Conservation (phyloP, 2,329 filamentous ascomycete species). For the Ophiostoma sp. region DNA sequence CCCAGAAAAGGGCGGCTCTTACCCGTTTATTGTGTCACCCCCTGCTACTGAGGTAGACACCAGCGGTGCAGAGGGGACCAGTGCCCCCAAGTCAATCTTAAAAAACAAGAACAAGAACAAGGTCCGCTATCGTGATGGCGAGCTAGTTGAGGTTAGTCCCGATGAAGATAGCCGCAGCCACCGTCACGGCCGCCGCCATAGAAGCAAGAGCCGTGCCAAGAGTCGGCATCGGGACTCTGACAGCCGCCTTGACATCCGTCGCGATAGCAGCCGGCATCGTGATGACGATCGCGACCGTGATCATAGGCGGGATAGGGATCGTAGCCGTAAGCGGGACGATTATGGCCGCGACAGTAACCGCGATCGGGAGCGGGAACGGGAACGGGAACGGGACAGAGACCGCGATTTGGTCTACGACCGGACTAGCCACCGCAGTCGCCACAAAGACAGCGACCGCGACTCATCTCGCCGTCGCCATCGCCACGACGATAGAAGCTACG, state of each 20-base stretch:
- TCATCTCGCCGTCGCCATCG: slow-evolving; percentile 11
- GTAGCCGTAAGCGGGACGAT: slow-evolving; percentile 20
- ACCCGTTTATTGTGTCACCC: slow-evolving; percentile 39
- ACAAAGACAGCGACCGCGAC: slow-evolving; percentile 15
- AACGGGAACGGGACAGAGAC: slow-evolving; percentile 29
- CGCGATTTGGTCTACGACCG: slow-evolving; percentile 26
- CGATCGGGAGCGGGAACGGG: slow-evolving; percentile 20
- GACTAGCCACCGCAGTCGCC: slow-evolving; percentile 23
- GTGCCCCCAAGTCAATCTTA: slow-evolving; percentile 52
- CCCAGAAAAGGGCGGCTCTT: slow-evolving; percentile 29
- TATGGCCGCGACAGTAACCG: slow-evolving; percentile 32
- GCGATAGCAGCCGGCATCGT: slow-evolving; percentile 28
- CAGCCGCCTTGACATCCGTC: slow-evolving; percentile 29
- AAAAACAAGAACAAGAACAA: slow-evolving; percentile 57
- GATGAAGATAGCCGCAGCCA: slow-evolving; percentile 27
- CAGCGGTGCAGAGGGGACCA: slow-evolving; percentile 34
- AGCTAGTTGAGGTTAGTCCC: slow-evolving; percentile 40
- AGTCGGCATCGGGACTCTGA: slow-evolving; percentile 31
- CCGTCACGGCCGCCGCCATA: background rate
- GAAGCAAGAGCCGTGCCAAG: background rate
- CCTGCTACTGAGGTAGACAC: slow-evolving; percentile 30
- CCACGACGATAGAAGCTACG: slow-evolving; percentile 22
- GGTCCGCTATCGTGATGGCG: slow-evolving; percentile 48
- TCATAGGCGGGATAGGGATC: slow-evolving; percentile 36
- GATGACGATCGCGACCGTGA: slow-evolving; percentile 38